Evolutionary conservation across 768 basidiomycete genomes (phyloP).

Genomic region (Rhodotorula diobovata): DNA sequence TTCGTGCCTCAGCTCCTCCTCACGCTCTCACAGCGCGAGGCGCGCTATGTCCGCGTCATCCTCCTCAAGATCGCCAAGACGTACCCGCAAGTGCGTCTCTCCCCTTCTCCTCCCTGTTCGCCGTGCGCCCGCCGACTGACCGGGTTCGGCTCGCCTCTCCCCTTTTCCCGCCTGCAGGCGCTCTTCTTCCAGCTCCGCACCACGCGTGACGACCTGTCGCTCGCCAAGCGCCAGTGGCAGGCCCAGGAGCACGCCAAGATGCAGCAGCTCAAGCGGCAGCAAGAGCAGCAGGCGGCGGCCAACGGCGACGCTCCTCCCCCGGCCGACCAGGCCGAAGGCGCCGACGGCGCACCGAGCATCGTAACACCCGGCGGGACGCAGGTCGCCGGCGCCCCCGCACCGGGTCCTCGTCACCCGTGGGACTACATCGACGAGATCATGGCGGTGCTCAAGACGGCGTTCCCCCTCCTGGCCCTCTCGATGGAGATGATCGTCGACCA

Average conservation of each 20-base stretch:
- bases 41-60: conserved; percentile 84
- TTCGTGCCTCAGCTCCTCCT: conserved; percentile 87
- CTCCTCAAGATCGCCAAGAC: conserved; percentile 82
- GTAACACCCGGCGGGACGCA: conserved; percentile 43
- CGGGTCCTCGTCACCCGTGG: conserved; percentile 58
- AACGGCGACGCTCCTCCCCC: conserved; percentile 37
- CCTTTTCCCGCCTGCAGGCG: conserved; percentile 60
- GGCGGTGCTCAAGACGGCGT: conserved; percentile 87
- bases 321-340: conserved; percentile 7
- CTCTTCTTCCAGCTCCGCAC: conserved; percentile 93
- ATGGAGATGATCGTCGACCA: conserved; percentile 97
- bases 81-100: conserved; percentile 72
- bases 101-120: background rate
- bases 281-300: conserved; percentile 39
- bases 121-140: background rate
- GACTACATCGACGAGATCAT: conserved; percentile 91
- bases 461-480: conserved; percentile 87
- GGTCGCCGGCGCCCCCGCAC: conserved; percentile 41
- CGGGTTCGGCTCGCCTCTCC: too few relatives aligned
- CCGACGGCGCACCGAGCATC: conserved; percentile 14
- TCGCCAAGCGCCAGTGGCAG: conserved; percentile 44
- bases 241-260: conserved; percentile 17
- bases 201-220: conserved; percentile 63
- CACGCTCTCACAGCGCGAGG: conserved; percentile 84
- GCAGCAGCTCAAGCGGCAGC: background rate